Evolutionary conservation across 1,284 basidiomycete genomes (phyloP).

Genomic region (Cystobasidium pallidum): DNA sequence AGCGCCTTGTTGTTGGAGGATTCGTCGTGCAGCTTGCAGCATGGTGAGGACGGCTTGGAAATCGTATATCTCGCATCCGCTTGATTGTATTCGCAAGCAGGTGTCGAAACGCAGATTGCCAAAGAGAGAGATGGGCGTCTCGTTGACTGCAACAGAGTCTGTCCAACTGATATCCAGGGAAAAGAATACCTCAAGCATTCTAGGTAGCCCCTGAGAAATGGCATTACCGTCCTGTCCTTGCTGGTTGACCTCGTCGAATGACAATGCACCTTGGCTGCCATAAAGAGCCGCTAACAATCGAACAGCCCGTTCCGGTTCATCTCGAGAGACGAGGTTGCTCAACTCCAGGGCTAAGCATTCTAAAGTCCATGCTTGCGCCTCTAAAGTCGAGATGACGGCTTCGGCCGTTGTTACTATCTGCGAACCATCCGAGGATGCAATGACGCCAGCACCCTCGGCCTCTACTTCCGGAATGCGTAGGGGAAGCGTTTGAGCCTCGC

Average conservation of each 20-base stretch:
- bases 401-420: slow-evolving; percentile 74
- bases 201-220: slow-evolving; percentile 75
- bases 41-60: slow-evolving; percentile 69
- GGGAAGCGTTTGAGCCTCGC: slow-evolving; percentile 76
- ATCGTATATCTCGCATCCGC: slow-evolving; percentile 82
- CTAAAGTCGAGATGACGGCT: slow-evolving; percentile 75
- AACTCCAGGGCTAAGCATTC: slow-evolving; percentile 87
- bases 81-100: slow-evolving; percentile 71
- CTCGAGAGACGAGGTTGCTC: slow-evolving; percentile 78
- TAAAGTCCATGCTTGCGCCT: slow-evolving; percentile 80
- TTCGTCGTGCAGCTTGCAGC: slow-evolving; percentile 65
- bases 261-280: slow-evolving; percentile 46
- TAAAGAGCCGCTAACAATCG: slow-evolving; percentile 48
- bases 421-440: slow-evolving; percentile 62
- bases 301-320: slow-evolving; percentile 53
- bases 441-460: slow-evolving; percentile 45
- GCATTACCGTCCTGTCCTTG: slow-evolving; percentile 55
- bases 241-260: slow-evolving; percentile 47
- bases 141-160: slow-evolving; percentile 68
- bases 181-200: slow-evolving; percentile 83
- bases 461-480: slow-evolving; percentile 42
- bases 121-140: slow-evolving; percentile 70
- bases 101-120: slow-evolving; percentile 71
- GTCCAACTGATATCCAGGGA: slow-evolving; percentile 85
- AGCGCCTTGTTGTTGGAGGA: slow-evolving; percentile 69